Percentiles rank a stretch among this genome's conserved stretches.
Conservation (phyloP, 768 basidiomycete species). For the Psilocybe azurescens region DNA sequence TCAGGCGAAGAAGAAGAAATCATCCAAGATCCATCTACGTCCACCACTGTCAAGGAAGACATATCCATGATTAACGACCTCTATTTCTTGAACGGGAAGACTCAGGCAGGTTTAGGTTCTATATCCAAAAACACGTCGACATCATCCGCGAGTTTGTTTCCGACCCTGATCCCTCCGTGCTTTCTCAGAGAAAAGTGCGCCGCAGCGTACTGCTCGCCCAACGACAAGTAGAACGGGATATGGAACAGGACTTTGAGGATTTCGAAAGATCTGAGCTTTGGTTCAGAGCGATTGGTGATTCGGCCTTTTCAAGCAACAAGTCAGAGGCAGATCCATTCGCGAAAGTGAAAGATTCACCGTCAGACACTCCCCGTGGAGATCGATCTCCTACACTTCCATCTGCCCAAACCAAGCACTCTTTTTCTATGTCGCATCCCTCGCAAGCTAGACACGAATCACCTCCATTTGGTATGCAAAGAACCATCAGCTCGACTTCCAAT, state of each 20-base stretch:
- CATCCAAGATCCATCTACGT: constrained; percentile 57
- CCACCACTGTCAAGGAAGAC: constrained; percentile 80
- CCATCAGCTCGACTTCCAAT: constrained; percentile 44
- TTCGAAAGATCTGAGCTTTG: constrained; percentile 91
- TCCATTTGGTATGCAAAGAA: constrained; percentile 43
- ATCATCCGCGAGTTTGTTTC: constrained; percentile 72
- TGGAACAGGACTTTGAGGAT: constrained; percentile 91
- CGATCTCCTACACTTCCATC: constrained; percentile 18
- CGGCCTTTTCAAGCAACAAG: constrained; percentile 43
- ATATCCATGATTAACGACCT: constrained; percentile 88
- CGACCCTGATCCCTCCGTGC: constrained; percentile 47
- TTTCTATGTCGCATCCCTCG: constrained; percentile 21
- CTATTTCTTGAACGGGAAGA: constrained; percentile 73
- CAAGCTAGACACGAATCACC: constrained; percentile 41
- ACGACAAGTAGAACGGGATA: constrained; percentile 81
- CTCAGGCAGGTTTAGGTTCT: constrained; percentile 61
- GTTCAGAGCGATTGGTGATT: constrained; percentile 86
- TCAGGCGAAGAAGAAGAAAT: constrained; percentile 63
- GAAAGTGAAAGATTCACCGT: constrained; percentile 17
- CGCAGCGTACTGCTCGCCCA: constrained; percentile 86
- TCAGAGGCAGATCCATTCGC: constrained; percentile 27
- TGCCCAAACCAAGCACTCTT: constrained; percentile 19
- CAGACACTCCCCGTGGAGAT: constrained; percentile 16
- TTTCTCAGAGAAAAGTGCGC: constrained; percentile 62
- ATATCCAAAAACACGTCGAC: constrained; percentile 76